These are phyloP conservation scores for Lentinula boryana DNA, from an alignment of 768 basidiomycete species.

Conservation along the genomic window DNA sequence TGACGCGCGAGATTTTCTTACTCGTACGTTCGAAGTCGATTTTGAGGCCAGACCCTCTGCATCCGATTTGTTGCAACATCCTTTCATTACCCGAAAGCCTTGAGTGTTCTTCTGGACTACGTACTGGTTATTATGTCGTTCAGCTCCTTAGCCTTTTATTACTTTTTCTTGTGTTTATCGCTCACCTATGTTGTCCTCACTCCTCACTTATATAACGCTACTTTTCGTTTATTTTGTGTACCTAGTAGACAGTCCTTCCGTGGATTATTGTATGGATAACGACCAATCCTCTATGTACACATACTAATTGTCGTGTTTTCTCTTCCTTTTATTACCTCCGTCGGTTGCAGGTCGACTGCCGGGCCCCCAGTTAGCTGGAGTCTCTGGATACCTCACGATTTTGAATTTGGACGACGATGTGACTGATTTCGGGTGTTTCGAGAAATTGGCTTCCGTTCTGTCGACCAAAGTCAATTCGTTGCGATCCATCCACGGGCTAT, in stretches of 20 bases:
- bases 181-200: not conserved
- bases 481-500: not conserved
- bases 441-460: conserved; percentile 70
- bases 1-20: conserved; percentile 84
- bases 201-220: not conserved
- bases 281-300: not conserved
- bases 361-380: conserved; percentile 96
- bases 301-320: conserved; percentile 5
- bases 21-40: conserved; percentile 81
- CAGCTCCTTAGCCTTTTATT: not conserved
- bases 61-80: conserved; percentile 63
- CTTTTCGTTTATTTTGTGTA: not conserved
- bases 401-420: conserved; percentile 62
- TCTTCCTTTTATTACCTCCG: conserved; percentile 20
- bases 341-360: conserved; percentile 49
- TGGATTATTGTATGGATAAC: conserved; percentile 3
- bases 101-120: not conserved
- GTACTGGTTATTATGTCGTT: not conserved
- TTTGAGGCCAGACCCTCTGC: conserved; percentile 79
- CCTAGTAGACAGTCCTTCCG: not conserved
- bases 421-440: conserved; percentile 59
- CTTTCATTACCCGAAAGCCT: conserved; percentile 54
- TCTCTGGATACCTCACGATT: conserved; percentile 84
- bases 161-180: not conserved
- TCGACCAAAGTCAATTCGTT: conserved; percentile 6